A percentile compares a stretch with the other conserved stretches of the same genome.
Conservation (phyloP, 345 rosid species). For the rapeseed (Brassica napus) region DNA sequence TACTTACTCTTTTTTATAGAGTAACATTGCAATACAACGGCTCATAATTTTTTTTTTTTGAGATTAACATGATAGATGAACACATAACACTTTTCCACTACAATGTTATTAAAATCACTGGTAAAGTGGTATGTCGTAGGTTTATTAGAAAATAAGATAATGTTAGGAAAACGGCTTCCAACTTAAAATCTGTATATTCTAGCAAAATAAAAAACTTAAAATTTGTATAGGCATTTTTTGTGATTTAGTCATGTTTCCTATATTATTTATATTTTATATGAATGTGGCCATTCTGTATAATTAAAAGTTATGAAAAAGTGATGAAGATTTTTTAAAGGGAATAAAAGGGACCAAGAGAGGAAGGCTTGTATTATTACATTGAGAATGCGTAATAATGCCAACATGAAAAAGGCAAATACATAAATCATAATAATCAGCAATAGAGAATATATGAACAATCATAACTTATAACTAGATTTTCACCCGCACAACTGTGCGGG, state of each 20-base stretch:
- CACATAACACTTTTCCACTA: neutral
- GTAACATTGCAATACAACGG: neutral
- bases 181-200: neutral
- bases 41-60: neutral
- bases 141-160: neutral
- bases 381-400: slow-evolving; percentile 50
- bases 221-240: neutral
- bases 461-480: neutral
- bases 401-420: neutral
- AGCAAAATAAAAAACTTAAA: neutral
- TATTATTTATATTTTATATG: neutral
- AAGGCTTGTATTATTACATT: slow-evolving; percentile 36
- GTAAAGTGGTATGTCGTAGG: neutral
- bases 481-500: too few species aligned
- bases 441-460: neutral
- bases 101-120: neutral
- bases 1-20: neutral
- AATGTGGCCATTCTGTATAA: neutral
- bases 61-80: neutral
- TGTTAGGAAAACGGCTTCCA: neutral
- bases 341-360: slow-evolving; percentile 29
- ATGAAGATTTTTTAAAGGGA: slow-evolving; percentile 25
- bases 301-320: slow-evolving; percentile 22
- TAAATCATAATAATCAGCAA: neutral
- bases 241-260: neutral